Evolutionary conservation across 2,329 filamentous ascomycete genomes (phyloP).

Genomic region (Trichoderma citrinoviride): DNA sequence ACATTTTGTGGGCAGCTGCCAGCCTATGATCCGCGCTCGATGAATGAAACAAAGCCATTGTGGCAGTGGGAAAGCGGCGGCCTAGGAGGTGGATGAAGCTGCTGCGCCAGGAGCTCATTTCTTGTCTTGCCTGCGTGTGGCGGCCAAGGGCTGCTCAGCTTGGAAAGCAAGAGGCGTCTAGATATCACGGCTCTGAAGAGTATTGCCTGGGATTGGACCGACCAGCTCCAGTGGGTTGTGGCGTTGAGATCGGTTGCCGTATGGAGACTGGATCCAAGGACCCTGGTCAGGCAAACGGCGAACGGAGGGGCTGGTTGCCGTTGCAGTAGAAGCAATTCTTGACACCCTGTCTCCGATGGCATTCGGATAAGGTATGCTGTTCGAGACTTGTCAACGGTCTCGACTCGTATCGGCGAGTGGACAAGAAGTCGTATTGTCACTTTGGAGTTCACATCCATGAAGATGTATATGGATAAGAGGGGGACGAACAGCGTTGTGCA

Average conservation of each 20-base stretch:
- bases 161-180: neutral
- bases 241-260: slow-evolving; percentile 18
- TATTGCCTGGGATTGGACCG: slow-evolving; percentile 12
- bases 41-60: neutral
- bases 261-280: neutral
- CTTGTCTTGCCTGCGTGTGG: neutral
- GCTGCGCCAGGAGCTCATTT: slow-evolving; percentile 9
- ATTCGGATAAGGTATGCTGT: neutral
- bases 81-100: neutral
- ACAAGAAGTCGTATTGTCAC: neutral
- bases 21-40: neutral
- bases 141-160: neutral
- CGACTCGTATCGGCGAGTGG: too few species aligned
- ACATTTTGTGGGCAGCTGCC: too few species aligned
- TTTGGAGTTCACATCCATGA: neutral
- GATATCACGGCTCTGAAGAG: slow-evolving; percentile 8
- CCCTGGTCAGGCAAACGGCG: slow-evolving; percentile 12
- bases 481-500: neutral
- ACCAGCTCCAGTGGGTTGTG: slow-evolving; percentile 19
- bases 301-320: slow-evolving; percentile 1
- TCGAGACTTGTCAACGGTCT: neutral
- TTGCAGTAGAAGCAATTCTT: neutral
- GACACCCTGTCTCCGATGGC: too few species aligned
- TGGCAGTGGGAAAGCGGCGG: slow-evolving; percentile 10
- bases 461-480: neutral